A percentile compares a stretch with the other conserved stretches of the same genome.
phyloP scores from a whole-genome alignment of 768 basidiomycete species.

The Suillus placidus region DNA sequence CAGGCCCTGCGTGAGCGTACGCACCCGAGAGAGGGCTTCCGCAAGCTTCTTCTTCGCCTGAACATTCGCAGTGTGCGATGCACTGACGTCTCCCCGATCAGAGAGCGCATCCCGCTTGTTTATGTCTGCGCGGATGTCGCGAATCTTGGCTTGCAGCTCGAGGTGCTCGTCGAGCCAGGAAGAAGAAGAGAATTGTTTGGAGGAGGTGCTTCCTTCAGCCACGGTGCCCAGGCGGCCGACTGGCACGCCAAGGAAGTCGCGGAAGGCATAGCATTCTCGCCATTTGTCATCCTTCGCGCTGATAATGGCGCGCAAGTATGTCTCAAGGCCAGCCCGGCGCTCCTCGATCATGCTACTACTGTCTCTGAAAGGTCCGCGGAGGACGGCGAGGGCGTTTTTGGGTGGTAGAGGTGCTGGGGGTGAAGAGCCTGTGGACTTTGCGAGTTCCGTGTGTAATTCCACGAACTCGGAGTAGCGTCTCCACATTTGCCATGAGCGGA shows the following conservation, averaged over 20 bases:
- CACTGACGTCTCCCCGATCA: slow-evolving; percentile 70
- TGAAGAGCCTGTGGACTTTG: slow-evolving; percentile 73
- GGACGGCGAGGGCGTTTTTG: slow-evolving; percentile 76
- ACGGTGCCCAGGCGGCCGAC: slow-evolving; percentile 51
- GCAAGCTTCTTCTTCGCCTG: slow-evolving; percentile 86
- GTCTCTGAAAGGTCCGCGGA: slow-evolving; percentile 50
- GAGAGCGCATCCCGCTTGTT: slow-evolving; percentile 86
- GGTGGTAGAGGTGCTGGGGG: slow-evolving; percentile 84
- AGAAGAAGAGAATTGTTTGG: slow-evolving; percentile 65
- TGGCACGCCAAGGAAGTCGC: slow-evolving; percentile 87
- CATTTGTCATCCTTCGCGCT: slow-evolving; percentile 80
- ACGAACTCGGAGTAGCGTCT: slow-evolving; percentile 94
- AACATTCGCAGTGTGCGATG: slow-evolving; percentile 78
- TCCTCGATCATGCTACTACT: slow-evolving; percentile 74
- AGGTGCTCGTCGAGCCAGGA: slow-evolving; percentile 92
- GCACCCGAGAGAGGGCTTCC: slow-evolving; percentile 72
- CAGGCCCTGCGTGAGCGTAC: slow-evolving; percentile 69
- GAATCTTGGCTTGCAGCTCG: slow-evolving; percentile 72
- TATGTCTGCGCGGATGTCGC: slow-evolving; percentile 83
- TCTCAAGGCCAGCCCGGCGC: slow-evolving; percentile 75
- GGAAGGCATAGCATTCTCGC: slow-evolving; percentile 78
- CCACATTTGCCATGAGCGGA: slow-evolving; percentile 93
- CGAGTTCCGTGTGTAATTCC: slow-evolving; percentile 81
- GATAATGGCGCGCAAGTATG: slow-evolving; percentile 85
- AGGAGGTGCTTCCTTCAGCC: slow-evolving; percentile 32